Conservation (phyloP, 441 rosid genomes). For the Raphanus hybrid region DNA sequence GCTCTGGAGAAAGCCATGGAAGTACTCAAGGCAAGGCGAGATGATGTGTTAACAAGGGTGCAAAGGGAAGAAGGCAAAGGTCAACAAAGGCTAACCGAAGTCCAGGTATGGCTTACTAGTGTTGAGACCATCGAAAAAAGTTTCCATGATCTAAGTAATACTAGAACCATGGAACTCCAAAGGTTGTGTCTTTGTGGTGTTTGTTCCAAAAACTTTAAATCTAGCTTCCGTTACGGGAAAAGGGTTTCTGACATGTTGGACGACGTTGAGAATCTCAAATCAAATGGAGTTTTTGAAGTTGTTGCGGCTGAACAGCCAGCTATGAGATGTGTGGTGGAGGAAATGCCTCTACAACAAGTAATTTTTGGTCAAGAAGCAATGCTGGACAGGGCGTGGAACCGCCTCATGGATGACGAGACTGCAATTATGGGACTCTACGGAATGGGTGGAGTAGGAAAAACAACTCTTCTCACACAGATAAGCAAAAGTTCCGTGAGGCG, state of each 20-base stretch:
- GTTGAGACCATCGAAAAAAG: neutral
- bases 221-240: neutral
- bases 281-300: neutral
- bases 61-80: neutral
- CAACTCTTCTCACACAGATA: neutral
- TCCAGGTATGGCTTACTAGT: neutral
- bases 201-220: neutral
- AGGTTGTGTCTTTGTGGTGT: neutral
- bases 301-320: neutral
- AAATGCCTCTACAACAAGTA: neutral
- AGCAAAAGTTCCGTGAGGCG: neutral
- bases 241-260: neutral
- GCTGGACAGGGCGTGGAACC: neutral
- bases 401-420: neutral
- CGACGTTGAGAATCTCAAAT: neutral
- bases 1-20: neutral
- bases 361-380: neutral
- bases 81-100: neutral
- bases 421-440: neutral
- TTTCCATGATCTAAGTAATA: neutral
- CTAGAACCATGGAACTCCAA: neutral
- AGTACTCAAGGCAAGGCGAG: neutral
- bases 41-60: neutral
- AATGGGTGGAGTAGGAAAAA: neutral
- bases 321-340: neutral